Evolutionary conservation across 176 grass and related monocot genomes (phyloP).

Genomic region (Phyllostachys edulis): DNA sequence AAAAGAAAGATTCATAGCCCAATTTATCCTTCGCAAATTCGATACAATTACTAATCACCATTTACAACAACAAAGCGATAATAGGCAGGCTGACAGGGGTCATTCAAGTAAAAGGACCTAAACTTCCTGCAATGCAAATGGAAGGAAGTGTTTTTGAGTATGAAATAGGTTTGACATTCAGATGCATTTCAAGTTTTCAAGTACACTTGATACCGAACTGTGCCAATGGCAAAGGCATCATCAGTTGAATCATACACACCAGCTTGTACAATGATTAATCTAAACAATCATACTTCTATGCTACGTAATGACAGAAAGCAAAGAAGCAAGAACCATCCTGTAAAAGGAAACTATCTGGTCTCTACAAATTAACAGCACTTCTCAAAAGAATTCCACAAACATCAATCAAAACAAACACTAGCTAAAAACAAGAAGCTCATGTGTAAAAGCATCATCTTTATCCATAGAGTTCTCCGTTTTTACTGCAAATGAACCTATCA

Average conservation of each 20-base stretch:
- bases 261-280: slow-evolving; percentile 26
- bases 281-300: slow-evolving; percentile 8
- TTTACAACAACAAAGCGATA: background rate
- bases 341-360: background rate
- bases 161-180: background rate
- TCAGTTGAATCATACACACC: background rate
- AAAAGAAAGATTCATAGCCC: background rate
- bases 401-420: background rate
- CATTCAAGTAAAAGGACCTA: background rate
- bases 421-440: background rate
- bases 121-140: background rate
- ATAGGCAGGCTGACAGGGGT: background rate
- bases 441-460: background rate
- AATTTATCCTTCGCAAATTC: background rate
- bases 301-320: slow-evolving; percentile 18
- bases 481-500: background rate
- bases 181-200: background rate
- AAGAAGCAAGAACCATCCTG: background rate
- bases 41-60: background rate
- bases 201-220: background rate
- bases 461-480: background rate
- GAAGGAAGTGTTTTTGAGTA: background rate
- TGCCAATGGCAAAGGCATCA: background rate
- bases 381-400: background rate
- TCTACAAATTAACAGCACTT: background rate